Base-by-base conservation (phyloP, 306 rosid species). In the Cercis canadensis region DNA sequence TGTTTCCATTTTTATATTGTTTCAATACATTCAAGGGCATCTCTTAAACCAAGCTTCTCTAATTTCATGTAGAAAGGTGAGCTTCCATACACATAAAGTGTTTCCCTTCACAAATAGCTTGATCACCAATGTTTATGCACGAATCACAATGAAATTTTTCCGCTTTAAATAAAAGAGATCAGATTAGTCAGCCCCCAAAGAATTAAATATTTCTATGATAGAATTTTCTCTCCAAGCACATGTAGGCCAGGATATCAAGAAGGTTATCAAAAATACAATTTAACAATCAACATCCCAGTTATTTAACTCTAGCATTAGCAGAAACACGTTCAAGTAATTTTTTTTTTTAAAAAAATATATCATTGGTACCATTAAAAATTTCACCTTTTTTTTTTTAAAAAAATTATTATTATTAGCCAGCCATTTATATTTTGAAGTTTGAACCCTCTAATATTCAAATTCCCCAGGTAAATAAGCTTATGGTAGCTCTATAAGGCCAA, bases 21-120 rank as follows among this genome's bases (percentile, higher is more conserved):
- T 24, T 24, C 2, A 24, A 24, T 24, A 37, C 7, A 5, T 49
- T 5, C 8, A 14, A 14, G 11, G 4, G 2, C 57, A 0, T 3
- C 15, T n/a, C 36, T 2, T 39, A 1, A 12, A 56, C 9, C 36
- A 14, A 44, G 24, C 0, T 29, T 57, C 8, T 6, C 39, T 11
- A 54, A 29, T 53, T 21, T 53, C 36, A 21, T 54, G n/a, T 11
- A 43, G 24, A 41, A 21, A 19, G 11, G 21, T 1, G 8, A 58
- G 15, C 2, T 16, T 16, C 46, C 14, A 36, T n/a, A 36, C 33
- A 67, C 17, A 16, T 34, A 4, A 33, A 11, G 7, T 6, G 33
- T 29, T 46, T 64, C 44, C 70, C 15, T 4, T 9, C 33, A 13
- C 41, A 17, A 57, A 68, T 37, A 40, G 39, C 33, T 62, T 65